Evolutionary conservation across 2,329 filamentous ascomycete species (phyloP).

Genomic region (Aureobasidium sp.): DNA sequence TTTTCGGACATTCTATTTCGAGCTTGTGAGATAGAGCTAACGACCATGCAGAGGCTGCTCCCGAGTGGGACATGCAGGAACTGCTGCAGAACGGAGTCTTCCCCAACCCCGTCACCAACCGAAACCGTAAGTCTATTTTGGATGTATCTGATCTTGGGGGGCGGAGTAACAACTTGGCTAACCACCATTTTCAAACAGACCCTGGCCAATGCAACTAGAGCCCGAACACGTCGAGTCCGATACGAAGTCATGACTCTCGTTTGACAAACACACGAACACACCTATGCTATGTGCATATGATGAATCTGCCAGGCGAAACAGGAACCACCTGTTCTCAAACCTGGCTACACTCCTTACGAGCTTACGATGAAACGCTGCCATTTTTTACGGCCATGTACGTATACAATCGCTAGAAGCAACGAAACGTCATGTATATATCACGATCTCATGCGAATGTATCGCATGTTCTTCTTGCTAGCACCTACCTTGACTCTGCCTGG

Average conservation of each 20-base stretch:
- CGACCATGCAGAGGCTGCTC: slow-evolving; percentile 29
- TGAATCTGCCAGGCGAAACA: not conserved
- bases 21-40: not conserved
- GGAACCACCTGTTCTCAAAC: not conserved
- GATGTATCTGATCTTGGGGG: not conserved
- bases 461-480: not conserved
- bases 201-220: slow-evolving; percentile 10
- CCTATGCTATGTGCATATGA: not conserved
- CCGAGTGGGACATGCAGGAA: slow-evolving; percentile 42
- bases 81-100: slow-evolving; percentile 32
- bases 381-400: not conserved
- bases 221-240: too few relatives aligned
- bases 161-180: not conserved
- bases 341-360: not conserved
- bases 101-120: slow-evolving; percentile 17
- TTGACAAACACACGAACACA: not conserved
- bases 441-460: not conserved
- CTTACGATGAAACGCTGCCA: not conserved
- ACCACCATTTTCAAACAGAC: not conserved
- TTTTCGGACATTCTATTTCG: not conserved
- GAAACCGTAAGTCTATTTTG: slow-evolving; percentile 17
- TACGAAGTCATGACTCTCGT: not conserved
- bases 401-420: not conserved
- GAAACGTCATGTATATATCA: not conserved
- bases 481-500: not conserved